phyloP scores from a whole-genome alignment of 2,329 filamentous ascomycete species.

The Pseudogymnoascus sp. region DNA sequence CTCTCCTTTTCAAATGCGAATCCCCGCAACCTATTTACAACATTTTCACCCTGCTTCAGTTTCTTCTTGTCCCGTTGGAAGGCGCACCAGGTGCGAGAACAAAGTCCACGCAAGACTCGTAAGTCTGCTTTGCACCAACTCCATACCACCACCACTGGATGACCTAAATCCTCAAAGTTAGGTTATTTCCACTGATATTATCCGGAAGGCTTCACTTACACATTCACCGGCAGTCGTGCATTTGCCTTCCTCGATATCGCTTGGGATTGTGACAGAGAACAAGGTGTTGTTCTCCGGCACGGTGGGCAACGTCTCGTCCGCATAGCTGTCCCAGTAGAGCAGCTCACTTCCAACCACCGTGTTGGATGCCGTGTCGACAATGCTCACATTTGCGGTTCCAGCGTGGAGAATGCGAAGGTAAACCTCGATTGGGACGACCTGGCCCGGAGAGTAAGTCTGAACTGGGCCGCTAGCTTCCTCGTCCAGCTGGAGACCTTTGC shows the following conservation, averaged over 20 bases:
- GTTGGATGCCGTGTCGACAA: slow-evolving; percentile 42
- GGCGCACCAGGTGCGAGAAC: slow-evolving; percentile 9
- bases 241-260: slow-evolving; percentile 36
- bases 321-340: slow-evolving; percentile 41
- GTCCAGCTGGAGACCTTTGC: slow-evolving; percentile 40
- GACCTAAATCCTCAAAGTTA: slow-evolving; percentile 38
- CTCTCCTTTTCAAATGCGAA: not conserved
- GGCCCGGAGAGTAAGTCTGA: slow-evolving; percentile 36
- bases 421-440: slow-evolving; percentile 36
- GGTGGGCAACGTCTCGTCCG: slow-evolving; percentile 34
- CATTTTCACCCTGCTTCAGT: not conserved
- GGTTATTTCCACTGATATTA: not conserved
- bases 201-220: slow-evolving; percentile 17
- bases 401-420: slow-evolving; percentile 41
- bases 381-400: slow-evolving; percentile 45
- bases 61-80: not conserved
- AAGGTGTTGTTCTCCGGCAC: slow-evolving; percentile 37
- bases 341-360: slow-evolving; percentile 40
- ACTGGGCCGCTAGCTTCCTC: slow-evolving; percentile 32
- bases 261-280: slow-evolving; percentile 47
- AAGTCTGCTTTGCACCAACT: slow-evolving; percentile 42
- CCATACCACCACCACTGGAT: slow-evolving; percentile 49
- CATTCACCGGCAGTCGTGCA: slow-evolving; percentile 22
- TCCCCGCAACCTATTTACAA: not conserved
- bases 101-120: slow-evolving; percentile 48